Percentiles rank a stretch among this genome's conserved stretches.
These are phyloP conservation scores for Suhomyces coccinellae DNA, from an alignment of 1,139 yeast species.

Conservation along the genomic window DNA sequence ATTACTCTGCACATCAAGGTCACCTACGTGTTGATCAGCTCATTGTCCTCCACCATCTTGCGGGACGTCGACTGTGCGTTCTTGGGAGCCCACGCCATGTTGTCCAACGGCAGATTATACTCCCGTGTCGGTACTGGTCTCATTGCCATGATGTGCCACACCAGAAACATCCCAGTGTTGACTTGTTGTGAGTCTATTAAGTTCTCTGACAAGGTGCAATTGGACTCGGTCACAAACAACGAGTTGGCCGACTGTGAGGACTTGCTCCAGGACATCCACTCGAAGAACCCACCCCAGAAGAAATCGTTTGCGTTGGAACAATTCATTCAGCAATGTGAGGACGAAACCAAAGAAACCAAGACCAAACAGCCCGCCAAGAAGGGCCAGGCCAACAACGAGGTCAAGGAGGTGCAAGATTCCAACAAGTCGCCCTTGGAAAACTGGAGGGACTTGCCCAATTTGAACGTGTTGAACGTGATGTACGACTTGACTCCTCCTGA, in stretches of 20 bases:
- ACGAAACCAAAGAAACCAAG: constrained; percentile 22
- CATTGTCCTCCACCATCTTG: constrained; percentile 75
- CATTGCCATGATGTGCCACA: constrained; percentile 87
- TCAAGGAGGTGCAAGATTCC: constrained; percentile 15
- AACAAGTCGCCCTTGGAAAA: constrained; percentile 50
- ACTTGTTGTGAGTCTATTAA: constrained; percentile 96
- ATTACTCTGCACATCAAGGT: constrained; percentile 42
- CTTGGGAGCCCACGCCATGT: constrained; percentile 95
- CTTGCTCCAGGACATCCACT: constrained; percentile 49
- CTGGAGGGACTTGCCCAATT: constrained; percentile 63
- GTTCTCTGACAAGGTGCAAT: constrained; percentile 91
- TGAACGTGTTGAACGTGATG: constrained; percentile 80
- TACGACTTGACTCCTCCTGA: constrained; percentile 95
- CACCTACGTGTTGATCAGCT: constrained; percentile 72
- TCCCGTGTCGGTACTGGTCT: constrained; percentile 95
- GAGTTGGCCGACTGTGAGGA: constrained; percentile 89
- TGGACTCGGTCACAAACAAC: constrained; percentile 91
- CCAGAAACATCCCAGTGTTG: constrained; percentile 87
- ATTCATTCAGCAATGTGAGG: constrained; percentile 51
- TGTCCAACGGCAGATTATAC: constrained; percentile 89
- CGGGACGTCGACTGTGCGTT: constrained; percentile 85
- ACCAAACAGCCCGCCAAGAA: constrained; percentile 25
- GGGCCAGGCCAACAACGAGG: constrained; percentile 4
- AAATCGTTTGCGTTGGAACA: constrained; percentile 67
- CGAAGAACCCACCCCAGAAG: constrained; percentile 57